Conservation (phyloP, 306 rosid genomes). For the Vicia faba region DNA sequence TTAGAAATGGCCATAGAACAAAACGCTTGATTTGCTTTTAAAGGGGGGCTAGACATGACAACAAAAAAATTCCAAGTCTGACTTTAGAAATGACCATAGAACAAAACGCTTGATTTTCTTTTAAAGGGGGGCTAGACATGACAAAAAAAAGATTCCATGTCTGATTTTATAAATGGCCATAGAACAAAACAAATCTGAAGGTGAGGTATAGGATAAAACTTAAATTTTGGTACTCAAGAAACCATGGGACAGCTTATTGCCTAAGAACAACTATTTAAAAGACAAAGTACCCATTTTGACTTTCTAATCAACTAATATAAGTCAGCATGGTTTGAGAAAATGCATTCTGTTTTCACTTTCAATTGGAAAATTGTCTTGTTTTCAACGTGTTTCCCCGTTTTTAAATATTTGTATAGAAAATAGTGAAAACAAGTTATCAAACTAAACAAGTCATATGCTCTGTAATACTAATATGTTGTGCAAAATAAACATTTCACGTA, state of each 20-base stretch:
- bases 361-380: neutral
- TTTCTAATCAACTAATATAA: neutral
- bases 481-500: neutral
- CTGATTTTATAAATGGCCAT: slow-evolving; percentile 2
- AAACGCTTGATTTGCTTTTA: neutral
- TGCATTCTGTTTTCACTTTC: neutral
- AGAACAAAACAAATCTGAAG: neutral
- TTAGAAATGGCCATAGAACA: slow-evolving; percentile 2
- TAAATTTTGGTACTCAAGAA: neutral
- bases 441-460: neutral
- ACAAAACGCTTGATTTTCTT: neutral
- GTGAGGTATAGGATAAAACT: neutral
- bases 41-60: no score
- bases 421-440: neutral
- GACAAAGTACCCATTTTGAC: neutral
- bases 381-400: neutral
- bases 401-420: neutral
- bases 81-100: neutral
- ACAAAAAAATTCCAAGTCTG: neutral
- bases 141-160: neutral
- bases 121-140: no score
- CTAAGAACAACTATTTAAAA: neutral
- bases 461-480: neutral
- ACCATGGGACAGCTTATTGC: neutral
- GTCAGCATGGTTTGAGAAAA: neutral